Percentiles rank a stretch among this genome's conserved stretches.
phyloP scores from a whole-genome alignment of 2,329 filamentous ascomycete genomes.

The Exophiala phaeomuriformis region DNA sequence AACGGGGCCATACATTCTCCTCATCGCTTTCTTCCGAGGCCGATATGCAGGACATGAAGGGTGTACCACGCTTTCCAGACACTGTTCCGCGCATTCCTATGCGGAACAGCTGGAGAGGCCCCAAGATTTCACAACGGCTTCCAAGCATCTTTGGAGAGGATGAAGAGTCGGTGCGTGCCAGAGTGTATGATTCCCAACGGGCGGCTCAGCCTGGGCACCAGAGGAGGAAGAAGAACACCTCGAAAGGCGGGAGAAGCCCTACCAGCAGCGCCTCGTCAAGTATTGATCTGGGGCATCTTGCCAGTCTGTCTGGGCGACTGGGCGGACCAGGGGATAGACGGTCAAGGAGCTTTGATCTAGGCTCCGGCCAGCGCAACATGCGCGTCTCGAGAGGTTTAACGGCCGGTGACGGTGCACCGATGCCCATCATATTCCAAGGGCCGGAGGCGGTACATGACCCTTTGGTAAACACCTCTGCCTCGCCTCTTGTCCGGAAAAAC shows the following conservation, averaged over 20 bases:
- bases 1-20: slow-evolving; percentile 53
- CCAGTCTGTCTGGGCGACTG: slow-evolving; percentile 18
- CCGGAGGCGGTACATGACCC: slow-evolving; percentile 53
- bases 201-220: slow-evolving; percentile 27
- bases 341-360: slow-evolving; percentile 42
- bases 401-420: slow-evolving; percentile 67
- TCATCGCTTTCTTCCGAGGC: slow-evolving; percentile 54
- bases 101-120: slow-evolving; percentile 29
- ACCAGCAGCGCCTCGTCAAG: slow-evolving; percentile 71
- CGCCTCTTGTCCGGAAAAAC: slow-evolving; percentile 35
- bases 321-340: slow-evolving; percentile 31
- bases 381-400: slow-evolving; percentile 3
- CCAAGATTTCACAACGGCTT: slow-evolving; percentile 46
- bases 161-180: slow-evolving; percentile 35
- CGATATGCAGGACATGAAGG: slow-evolving; percentile 34
- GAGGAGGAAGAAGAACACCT: slow-evolving; percentile 41
- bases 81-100: slow-evolving; percentile 11
- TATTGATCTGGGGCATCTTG: slow-evolving; percentile 58
- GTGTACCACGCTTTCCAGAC: slow-evolving; percentile 33
- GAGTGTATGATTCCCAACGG: slow-evolving; percentile 32
- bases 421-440: slow-evolving; percentile 73
- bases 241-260: slow-evolving; percentile 50
- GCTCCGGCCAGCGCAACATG: slow-evolving; percentile 31
- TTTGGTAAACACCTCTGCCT: slow-evolving; percentile 27
- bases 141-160: slow-evolving; percentile 52